A percentile compares a stretch with the other conserved stretches of the same genome.
These are phyloP conservation scores for Cladobotryum mycophilum DNA, from an alignment of 2,329 filamentous ascomycete genomes.

Conservation along the genomic window DNA sequence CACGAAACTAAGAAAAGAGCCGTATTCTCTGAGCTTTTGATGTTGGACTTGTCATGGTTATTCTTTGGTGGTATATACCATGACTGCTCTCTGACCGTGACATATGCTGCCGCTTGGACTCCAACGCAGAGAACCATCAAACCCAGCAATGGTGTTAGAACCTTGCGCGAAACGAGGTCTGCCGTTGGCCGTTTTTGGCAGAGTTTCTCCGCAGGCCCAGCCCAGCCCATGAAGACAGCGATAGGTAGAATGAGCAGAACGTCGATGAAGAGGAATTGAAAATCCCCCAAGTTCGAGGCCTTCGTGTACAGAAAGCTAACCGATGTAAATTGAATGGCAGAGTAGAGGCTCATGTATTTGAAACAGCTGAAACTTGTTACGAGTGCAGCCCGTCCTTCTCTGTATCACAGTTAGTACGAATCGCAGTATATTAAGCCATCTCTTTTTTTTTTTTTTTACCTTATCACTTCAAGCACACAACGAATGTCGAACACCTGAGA, in stretches of 20 bases:
- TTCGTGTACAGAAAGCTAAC: slow-evolving; percentile 95
- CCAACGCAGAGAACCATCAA: slow-evolving; percentile 78
- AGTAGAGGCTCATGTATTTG: slow-evolving; percentile 99
- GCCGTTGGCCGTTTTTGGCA: slow-evolving; percentile 84
- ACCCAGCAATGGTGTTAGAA: slow-evolving; percentile 80
- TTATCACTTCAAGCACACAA: slow-evolving; percentile 88
- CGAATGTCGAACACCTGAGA: slow-evolving; percentile 93
- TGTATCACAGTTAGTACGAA: slow-evolving; percentile 25
- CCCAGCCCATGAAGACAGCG: slow-evolving; percentile 99
- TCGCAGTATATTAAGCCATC: no score
- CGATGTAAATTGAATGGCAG: slow-evolving; percentile 96
- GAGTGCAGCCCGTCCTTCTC: slow-evolving; percentile 86
- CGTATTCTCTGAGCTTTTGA: slow-evolving; percentile 90
- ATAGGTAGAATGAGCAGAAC: slow-evolving; percentile 88
- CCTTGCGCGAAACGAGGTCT: slow-evolving; percentile 85
- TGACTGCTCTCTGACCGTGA: slow-evolving; percentile 67
- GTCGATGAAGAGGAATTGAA: slow-evolving; percentile 97
- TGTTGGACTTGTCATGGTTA: slow-evolving; percentile 72
- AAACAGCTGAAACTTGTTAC: slow-evolving; percentile 99
- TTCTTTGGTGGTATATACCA: slow-evolving; percentile 84
- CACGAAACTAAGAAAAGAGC: slow-evolving; percentile 83
- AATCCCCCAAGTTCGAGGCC: slow-evolving; percentile 91
- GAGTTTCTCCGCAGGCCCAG: slow-evolving; percentile 70
- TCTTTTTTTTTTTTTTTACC: slow-evolving; percentile 38
- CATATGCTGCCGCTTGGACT: slow-evolving; percentile 68